phyloP scores from a whole-genome alignment of 768 basidiomycete species.

The Russula sp. region DNA sequence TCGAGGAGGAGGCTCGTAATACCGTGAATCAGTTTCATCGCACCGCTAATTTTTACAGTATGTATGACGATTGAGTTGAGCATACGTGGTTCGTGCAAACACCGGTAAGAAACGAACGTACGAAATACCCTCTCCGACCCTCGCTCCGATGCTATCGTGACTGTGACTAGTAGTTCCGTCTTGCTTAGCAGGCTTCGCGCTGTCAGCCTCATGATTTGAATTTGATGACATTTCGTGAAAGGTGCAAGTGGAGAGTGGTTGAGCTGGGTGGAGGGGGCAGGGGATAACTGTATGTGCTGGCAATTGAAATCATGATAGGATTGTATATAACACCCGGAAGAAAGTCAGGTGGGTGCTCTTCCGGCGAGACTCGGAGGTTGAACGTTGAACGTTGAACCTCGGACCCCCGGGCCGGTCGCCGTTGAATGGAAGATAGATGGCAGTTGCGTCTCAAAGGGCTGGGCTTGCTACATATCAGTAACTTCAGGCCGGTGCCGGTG shows the following conservation, averaged over 20 bases:
- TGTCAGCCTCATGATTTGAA: neutral
- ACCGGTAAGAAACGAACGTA: neutral
- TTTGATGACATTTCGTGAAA: constrained; percentile 13
- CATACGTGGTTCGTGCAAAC: neutral
- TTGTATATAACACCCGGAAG: neutral
- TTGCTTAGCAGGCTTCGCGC: neutral
- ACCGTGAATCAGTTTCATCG: constrained; percentile 17
- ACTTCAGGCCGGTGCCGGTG: too few species aligned
- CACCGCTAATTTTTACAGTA: constrained; percentile 8
- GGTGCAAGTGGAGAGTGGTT: neutral
- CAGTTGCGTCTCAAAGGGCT: too few species aligned
- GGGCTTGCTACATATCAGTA: too few species aligned
- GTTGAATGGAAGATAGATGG: too few species aligned
- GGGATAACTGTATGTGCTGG: neutral
- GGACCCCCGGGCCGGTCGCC: too few species aligned
- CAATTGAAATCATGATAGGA: neutral
- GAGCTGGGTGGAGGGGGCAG: too few species aligned
- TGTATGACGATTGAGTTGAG: neutral
- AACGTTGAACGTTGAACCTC: too few species aligned
- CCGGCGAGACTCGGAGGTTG: too few species aligned
- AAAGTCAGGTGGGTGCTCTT: too few species aligned
- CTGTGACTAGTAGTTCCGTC: neutral
- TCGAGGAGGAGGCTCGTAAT: neutral
- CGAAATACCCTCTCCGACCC: constrained; percentile 13
- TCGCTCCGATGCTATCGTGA: neutral